A percentile compares a stretch with the other conserved stretches of the same genome.
Evolutionary conservation across 192 early-diverging fungal genomes (phyloP).

Genomic region (Coemansia sp.): DNA sequence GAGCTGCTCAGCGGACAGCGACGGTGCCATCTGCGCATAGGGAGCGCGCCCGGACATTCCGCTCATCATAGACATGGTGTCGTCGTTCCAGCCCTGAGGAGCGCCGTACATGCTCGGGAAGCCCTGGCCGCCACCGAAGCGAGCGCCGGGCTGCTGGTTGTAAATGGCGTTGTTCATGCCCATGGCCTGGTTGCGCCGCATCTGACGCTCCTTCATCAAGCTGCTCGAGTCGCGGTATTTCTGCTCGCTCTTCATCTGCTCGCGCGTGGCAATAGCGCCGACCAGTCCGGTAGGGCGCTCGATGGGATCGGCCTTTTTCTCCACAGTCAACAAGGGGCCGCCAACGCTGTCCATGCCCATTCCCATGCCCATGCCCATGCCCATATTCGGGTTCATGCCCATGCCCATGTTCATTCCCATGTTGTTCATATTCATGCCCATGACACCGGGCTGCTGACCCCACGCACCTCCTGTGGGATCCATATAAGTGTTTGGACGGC

Average conservation of each 20-base stretch:
- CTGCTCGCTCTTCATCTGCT: slow-evolving; percentile 57
- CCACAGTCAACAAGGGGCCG: slow-evolving; percentile 53
- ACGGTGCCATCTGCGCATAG: slow-evolving; percentile 44
- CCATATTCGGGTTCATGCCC: slow-evolving; percentile 23
- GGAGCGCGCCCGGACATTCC: slow-evolving; percentile 50
- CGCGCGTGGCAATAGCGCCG: slow-evolving; percentile 56
- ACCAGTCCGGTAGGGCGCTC: slow-evolving; percentile 53
- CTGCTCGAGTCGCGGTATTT: slow-evolving; percentile 58
- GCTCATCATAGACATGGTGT: slow-evolving; percentile 56
- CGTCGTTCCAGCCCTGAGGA: slow-evolving; percentile 44
- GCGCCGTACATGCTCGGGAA: slow-evolving; percentile 50
- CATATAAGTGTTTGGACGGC: slow-evolving; percentile 46
- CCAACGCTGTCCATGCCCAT: slow-evolving; percentile 39
- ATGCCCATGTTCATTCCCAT: slow-evolving; percentile 28
- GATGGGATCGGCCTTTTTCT: slow-evolving; percentile 53
- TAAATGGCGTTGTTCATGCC: slow-evolving; percentile 23
- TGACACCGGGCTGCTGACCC: slow-evolving; percentile 43
- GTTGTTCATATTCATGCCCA: slow-evolving; percentile 28
- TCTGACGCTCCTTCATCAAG: slow-evolving; percentile 56
- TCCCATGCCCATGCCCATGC: slow-evolving; percentile 30
- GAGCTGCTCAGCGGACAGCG: slow-evolving; percentile 48
- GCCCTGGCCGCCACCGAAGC: slow-evolving; percentile 27
- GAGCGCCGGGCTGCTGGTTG: slow-evolving; percentile 27
- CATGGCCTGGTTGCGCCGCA: slow-evolving; percentile 56
- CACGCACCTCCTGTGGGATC: slow-evolving; percentile 39